Percentiles rank a stretch among this genome's conserved stretches.
phyloP scores from a whole-genome alignment of 2,329 filamentous ascomycete species.

The Amphichorda felina region DNA sequence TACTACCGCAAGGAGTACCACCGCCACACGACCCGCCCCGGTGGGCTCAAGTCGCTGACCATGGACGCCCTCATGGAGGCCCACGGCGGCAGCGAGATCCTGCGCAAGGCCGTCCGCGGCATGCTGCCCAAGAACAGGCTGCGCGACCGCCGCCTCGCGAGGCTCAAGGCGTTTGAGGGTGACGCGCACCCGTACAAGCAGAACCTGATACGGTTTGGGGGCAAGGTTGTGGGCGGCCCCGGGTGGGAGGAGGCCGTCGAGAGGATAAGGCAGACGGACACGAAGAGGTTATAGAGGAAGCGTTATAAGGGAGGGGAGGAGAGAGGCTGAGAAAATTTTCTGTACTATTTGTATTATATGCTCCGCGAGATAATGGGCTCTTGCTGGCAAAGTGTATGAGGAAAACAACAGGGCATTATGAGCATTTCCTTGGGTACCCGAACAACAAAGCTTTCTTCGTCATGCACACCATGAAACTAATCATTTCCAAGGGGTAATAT shows the following conservation, averaged over 20 bases:
- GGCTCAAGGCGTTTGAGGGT: slow-evolving; percentile 96
- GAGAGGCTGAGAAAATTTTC: neutral
- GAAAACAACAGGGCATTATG: neutral
- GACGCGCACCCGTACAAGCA: slow-evolving; percentile 79
- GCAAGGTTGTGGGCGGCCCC: slow-evolving; percentile 38
- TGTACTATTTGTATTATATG: neutral
- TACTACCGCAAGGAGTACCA: slow-evolving; percentile 93
- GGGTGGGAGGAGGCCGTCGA: slow-evolving; percentile 41
- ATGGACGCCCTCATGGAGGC: slow-evolving; percentile 95
- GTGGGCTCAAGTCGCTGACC: slow-evolving; percentile 73
- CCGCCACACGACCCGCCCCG: slow-evolving; percentile 82
- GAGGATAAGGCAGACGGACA: slow-evolving; percentile 36
- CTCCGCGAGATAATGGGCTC: too few species aligned
- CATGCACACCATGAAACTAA: too few species aligned
- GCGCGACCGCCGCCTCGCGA: slow-evolving; percentile 72
- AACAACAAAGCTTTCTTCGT: too few species aligned
- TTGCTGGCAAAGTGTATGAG: neutral
- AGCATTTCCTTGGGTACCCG: neutral
- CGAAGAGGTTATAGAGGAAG: slow-evolving; percentile 33
- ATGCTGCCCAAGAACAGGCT: slow-evolving; percentile 98
- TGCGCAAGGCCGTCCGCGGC: slow-evolving; percentile 84
- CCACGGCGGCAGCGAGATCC: slow-evolving; percentile 82
- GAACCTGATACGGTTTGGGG: slow-evolving; percentile 68
- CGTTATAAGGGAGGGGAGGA: neutral
- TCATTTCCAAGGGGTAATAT: too few species aligned